Percentiles rank a stretch among this genome's conserved stretches.
These are phyloP conservation scores for Coelastrella sp. DNA, from an alignment of 139 green algal species.

Conservation along the genomic window DNA sequence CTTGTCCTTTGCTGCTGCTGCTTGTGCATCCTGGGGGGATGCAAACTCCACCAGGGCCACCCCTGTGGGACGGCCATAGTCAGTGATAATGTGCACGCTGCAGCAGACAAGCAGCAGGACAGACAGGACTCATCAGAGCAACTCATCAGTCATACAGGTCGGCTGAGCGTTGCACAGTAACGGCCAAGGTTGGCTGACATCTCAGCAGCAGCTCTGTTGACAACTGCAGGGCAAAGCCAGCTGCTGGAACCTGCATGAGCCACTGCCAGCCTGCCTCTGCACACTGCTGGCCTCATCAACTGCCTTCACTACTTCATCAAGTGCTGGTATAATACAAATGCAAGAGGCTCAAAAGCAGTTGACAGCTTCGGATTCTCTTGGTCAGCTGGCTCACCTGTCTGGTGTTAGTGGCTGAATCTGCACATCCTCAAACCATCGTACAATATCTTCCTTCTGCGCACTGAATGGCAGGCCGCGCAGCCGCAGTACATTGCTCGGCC, in stretches of 20 bases:
- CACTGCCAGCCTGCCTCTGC: neutral
- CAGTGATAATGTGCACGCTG: slow-evolving; percentile 77
- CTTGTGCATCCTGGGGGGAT: slow-evolving; percentile 65
- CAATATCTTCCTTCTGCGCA: slow-evolving; percentile 80
- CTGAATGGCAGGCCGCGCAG: slow-evolving; percentile 89
- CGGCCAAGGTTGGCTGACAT: too few species aligned
- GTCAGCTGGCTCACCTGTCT: slow-evolving; percentile 27
- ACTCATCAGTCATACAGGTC: too few species aligned
- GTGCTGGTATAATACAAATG: neutral
- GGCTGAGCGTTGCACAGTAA: too few species aligned
- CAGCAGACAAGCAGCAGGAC: slow-evolving; percentile 1
- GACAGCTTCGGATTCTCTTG: neutral
- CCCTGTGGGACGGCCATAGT: slow-evolving; percentile 76
- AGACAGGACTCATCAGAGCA: too few species aligned
- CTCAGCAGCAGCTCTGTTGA: too few species aligned
- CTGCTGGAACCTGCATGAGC: too few species aligned
- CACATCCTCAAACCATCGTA: slow-evolving; percentile 85
- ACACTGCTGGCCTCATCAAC: neutral
- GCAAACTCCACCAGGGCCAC: slow-evolving; percentile 86
- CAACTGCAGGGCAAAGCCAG: too few species aligned
- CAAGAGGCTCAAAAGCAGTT: neutral
- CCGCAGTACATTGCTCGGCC: slow-evolving; percentile 77
- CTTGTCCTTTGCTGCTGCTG: slow-evolving; percentile 81
- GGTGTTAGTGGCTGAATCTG: slow-evolving; percentile 21
- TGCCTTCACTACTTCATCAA: neutral